Evolutionary conservation across 768 basidiomycete genomes (phyloP).

Genomic region (Russula foetens): DNA sequence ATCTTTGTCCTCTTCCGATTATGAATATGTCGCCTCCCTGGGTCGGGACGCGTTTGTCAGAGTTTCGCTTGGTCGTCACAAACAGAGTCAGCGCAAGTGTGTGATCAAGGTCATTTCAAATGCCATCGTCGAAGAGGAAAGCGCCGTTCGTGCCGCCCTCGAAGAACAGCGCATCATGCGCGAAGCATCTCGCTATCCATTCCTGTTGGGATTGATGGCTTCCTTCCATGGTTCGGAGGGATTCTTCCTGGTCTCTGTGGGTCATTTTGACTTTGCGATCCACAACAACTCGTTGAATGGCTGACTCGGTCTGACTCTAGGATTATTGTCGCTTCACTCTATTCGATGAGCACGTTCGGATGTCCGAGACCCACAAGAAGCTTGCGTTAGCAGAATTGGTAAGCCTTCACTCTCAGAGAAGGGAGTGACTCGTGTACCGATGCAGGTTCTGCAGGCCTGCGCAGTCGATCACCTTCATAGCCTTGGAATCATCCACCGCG

Average conservation of each 20-base stretch:
- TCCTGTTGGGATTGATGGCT: slow-evolving; percentile 21
- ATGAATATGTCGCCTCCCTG: slow-evolving; percentile 3
- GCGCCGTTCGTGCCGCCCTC: background rate
- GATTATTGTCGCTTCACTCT: slow-evolving; percentile 21
- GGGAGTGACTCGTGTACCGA: background rate
- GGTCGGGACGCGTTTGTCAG: slow-evolving; percentile 12
- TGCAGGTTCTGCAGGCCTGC: slow-evolving; percentile 4
- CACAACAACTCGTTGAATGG: background rate
- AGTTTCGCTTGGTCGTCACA: slow-evolving; percentile 21
- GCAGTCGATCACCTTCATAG: slow-evolving; percentile 89
- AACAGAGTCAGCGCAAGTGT: slow-evolving; percentile 8
- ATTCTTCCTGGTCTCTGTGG: slow-evolving; percentile 24
- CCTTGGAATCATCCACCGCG: slow-evolving; percentile 92
- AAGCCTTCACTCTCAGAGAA: slow-evolving; percentile 1
- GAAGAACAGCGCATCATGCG: slow-evolving; percentile 6
- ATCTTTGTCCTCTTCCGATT: slow-evolving; percentile 7
- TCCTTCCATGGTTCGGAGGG: slow-evolving; percentile 22
- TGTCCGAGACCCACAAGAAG: slow-evolving; percentile 12
- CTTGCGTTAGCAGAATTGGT: slow-evolving; percentile 34
- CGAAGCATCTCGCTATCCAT: slow-evolving; percentile 13
- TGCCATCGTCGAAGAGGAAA: background rate
- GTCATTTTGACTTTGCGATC: background rate
- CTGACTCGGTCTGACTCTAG: slow-evolving; percentile 2
- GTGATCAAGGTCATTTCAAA: slow-evolving; percentile 23
- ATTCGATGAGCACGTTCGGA: background rate